Percentiles rank a stretch among this genome's conserved stretches.
Evolutionary conservation across 352 stramenopile species (phyloP).

Genomic region (Globisporangium nunn): DNA sequence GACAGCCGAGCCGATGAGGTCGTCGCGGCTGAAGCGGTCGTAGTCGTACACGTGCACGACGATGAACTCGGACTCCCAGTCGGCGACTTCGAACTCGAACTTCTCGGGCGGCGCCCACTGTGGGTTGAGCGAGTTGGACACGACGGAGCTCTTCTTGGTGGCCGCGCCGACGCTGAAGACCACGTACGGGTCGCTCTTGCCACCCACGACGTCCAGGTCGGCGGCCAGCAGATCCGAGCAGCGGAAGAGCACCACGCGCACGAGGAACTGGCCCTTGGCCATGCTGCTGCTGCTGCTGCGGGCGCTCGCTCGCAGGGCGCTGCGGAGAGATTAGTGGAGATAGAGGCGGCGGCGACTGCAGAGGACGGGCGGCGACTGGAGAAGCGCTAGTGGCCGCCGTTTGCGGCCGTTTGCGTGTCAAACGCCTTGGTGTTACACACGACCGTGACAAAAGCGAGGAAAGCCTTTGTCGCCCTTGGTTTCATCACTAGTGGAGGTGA

Average conservation of each 20-base stretch:
- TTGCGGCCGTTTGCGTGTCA: background rate
- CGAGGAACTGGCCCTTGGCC: slow-evolving; percentile 29
- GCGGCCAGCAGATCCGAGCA: slow-evolving; percentile 48
- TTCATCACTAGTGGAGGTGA: background rate
- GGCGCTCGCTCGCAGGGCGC: no score
- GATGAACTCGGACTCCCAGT: slow-evolving; percentile 61
- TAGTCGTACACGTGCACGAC: slow-evolving; percentile 69
- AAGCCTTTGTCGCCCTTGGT: background rate
- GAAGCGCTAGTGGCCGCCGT: no score
- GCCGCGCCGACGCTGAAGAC: slow-evolving; percentile 40
- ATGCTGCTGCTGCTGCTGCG: background rate
- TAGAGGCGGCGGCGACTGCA: background rate
- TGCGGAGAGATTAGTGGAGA: no score
- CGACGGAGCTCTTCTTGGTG: slow-evolving; percentile 57
- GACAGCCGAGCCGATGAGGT: slow-evolving; percentile 64
- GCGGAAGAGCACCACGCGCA: slow-evolving; percentile 57
- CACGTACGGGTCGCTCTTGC: slow-evolving; percentile 77
- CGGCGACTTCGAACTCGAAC: slow-evolving; percentile 60
- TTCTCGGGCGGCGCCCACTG: slow-evolving; percentile 63
- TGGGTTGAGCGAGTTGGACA: slow-evolving; percentile 60
- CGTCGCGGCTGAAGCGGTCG: slow-evolving; percentile 54
- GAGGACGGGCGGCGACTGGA: background rate
- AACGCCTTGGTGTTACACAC: background rate
- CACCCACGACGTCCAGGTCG: slow-evolving; percentile 40
- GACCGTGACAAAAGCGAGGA: background rate